Conservation (phyloP, 2,329 filamentous ascomycete species). For the Mollisia scopiformis region DNA sequence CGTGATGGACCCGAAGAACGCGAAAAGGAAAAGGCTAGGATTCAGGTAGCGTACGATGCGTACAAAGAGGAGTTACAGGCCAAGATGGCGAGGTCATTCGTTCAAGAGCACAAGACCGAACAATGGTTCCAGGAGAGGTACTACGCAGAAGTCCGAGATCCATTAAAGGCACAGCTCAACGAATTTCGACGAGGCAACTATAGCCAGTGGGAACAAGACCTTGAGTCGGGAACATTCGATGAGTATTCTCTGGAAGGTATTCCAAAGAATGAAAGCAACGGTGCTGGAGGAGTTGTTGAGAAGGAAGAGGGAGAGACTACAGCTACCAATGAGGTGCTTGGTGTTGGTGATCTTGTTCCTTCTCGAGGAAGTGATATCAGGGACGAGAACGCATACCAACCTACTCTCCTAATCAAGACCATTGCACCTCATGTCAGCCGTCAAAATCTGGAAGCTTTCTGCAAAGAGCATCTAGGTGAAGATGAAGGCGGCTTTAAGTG, state of each 20-base stretch:
- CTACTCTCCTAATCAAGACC: conserved; percentile 95
- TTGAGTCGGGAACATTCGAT: conserved; percentile 85
- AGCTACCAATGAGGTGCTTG: conserved; percentile 87
- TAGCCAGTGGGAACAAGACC: conserved; percentile 84
- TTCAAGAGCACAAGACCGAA: conserved; percentile 89
- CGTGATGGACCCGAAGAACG: conserved; percentile 70
- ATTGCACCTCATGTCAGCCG: conserved; percentile 95
- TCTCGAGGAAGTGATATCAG: conserved; percentile 82
- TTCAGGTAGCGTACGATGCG: conserved; percentile 69
- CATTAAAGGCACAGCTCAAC: conserved; percentile 74
- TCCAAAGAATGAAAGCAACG: conserved; percentile 90
- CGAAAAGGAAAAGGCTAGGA: conserved; percentile 77
- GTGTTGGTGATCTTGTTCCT: conserved; percentile 88
- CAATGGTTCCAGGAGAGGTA: conserved; percentile 99
- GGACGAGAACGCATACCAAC: conserved; percentile 86
- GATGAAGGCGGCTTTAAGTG: conserved; percentile 92
- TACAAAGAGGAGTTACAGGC: conserved; percentile 72
- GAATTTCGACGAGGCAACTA: conserved; percentile 80
- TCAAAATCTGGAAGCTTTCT: conserved; percentile 90
- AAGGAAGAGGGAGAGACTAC: conserved; percentile 96
- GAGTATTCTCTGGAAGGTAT: conserved; percentile 94
- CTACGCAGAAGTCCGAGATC: conserved; percentile 77
- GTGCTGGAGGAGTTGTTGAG: conserved; percentile 80
- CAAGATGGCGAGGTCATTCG: conserved; percentile 86
- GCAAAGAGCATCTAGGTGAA: conserved; percentile 91